A percentile compares a stretch with the other conserved stretches of the same genome.
phyloP scores from a whole-genome alignment of 2,329 filamentous ascomycete species.

The Aureobasidium uvarum region DNA sequence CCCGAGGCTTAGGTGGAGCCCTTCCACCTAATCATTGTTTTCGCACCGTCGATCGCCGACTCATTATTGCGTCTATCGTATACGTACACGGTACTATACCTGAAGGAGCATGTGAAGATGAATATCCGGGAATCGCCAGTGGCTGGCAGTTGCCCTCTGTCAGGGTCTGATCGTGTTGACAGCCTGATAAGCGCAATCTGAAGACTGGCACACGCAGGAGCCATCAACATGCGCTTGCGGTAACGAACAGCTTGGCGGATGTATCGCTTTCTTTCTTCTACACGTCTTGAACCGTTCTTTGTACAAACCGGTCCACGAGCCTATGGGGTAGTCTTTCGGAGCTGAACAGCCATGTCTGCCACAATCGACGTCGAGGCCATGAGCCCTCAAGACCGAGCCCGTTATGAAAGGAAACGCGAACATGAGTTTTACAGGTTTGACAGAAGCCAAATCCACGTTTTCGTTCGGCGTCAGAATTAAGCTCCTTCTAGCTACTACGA shows the following conservation, averaged over 20 bases:
- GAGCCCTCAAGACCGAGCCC: constrained; percentile 17
- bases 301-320: neutral
- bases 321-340: constrained; percentile 9
- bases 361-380: constrained; percentile 19
- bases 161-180: constrained; percentile 20
- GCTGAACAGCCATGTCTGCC: constrained; percentile 4
- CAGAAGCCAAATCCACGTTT: constrained; percentile 32
- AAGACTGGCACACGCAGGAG: constrained; percentile 18
- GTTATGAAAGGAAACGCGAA: constrained; percentile 28
- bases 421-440: constrained; percentile 32
- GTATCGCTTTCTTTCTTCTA: constrained; percentile 6
- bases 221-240: constrained; percentile 19
- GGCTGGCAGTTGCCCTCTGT: neutral
- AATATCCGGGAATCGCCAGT: neutral
- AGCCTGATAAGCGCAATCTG: constrained; percentile 21
- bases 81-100: constrained; percentile 16
- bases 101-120: constrained; percentile 6
- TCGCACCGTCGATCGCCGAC: neutral
- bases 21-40: neutral
- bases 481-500: constrained; percentile 32
- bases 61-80: neutral
- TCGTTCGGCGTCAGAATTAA: constrained; percentile 32
- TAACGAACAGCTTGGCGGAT: constrained; percentile 21
- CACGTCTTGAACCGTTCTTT: neutral
- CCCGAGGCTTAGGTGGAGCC: neutral